These are phyloP conservation scores for Debaryomyces psychrophilus DNA, from an alignment of 1,139 yeast genomes.

Conservation along the genomic window DNA sequence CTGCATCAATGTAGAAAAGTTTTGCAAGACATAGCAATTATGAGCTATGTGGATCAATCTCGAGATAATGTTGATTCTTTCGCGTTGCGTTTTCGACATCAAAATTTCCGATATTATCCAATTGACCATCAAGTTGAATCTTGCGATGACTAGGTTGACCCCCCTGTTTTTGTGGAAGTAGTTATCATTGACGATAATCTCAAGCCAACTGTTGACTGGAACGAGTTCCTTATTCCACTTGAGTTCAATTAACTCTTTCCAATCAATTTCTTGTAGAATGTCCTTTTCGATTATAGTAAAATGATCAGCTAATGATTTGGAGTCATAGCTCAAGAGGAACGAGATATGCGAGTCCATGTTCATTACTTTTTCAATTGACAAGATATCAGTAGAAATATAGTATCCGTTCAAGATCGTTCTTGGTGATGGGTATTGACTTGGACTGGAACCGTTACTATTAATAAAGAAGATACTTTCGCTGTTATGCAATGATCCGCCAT, in stretches of 20 bases:
- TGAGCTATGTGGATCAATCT: constrained; percentile 86
- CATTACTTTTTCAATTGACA: constrained; percentile 43
- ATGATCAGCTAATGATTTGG: constrained; percentile 71
- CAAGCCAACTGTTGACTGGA: constrained; percentile 87
- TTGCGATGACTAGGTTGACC: constrained; percentile 78
- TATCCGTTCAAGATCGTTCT: constrained; percentile 42
- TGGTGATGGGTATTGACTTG: constrained; percentile 28
- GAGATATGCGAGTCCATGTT: constrained; percentile 62
- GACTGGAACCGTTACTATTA: constrained; percentile 8
- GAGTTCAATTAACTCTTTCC: constrained; percentile 85
- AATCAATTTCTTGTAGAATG: constrained; percentile 80
- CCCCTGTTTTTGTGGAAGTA: constrained; percentile 59
- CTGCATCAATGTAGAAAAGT: constrained; percentile 86
- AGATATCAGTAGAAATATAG: constrained; percentile 31
- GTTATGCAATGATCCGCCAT: neutral
- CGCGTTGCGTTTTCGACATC: constrained; percentile 60
- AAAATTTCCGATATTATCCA: constrained; percentile 92
- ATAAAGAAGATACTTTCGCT: neutral
- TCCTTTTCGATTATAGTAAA: constrained; percentile 86
- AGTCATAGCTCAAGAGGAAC: constrained; percentile 72
- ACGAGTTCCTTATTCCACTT: constrained; percentile 70
- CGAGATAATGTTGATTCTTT: constrained; percentile 69
- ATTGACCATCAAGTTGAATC: constrained; percentile 86
- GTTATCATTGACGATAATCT: constrained; percentile 65
- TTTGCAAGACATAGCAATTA: constrained; percentile 70